These are phyloP conservation scores for Isatis lusitanica DNA, from an alignment of 441 rosid genomes.

Conservation along the genomic window DNA sequence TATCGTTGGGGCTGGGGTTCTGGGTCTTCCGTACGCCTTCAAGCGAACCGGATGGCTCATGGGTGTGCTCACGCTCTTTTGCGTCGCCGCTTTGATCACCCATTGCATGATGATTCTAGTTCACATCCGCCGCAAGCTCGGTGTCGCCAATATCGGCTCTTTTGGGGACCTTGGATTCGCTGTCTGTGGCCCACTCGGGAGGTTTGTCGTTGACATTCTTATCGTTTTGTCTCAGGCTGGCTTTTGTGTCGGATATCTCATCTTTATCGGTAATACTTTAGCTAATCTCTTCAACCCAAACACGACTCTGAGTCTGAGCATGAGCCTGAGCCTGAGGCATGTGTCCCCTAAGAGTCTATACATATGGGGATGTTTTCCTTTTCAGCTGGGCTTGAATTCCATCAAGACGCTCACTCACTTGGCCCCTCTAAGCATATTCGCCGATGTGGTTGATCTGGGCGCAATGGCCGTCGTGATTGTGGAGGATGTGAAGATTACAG, in stretches of 20 bases:
- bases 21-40: constrained; percentile 78
- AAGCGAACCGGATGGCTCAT: constrained; percentile 83
- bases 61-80: constrained; percentile 60
- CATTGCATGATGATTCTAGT: constrained; percentile 78
- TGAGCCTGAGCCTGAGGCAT: constrained; percentile 24
- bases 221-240: constrained; percentile 68
- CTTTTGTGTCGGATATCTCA: constrained; percentile 41
- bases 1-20: constrained; percentile 74
- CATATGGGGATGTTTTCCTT: constrained; percentile 70
- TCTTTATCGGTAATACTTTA: constrained; percentile 41
- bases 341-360: constrained; percentile 51
- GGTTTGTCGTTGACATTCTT: constrained; percentile 54
- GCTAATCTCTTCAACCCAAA: constrained; percentile 40
- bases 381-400: constrained; percentile 72
- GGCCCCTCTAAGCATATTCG: constrained; percentile 84
- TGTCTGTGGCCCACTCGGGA: constrained; percentile 64
- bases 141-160: constrained; percentile 47
- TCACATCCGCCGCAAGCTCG: constrained; percentile 66
- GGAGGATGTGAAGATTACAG: constrained; percentile 44
- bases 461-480: constrained; percentile 69
- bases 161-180: constrained; percentile 76
- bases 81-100: constrained; percentile 53
- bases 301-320: neutral
- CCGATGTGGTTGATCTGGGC: constrained; percentile 72
- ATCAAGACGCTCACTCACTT: constrained; percentile 64